Percentiles rank a stretch among this genome's conserved stretches.
These are phyloP conservation scores for Cryphonectria radicalis DNA, from an alignment of 2,329 filamentous ascomycete species.

Conservation along the genomic window DNA sequence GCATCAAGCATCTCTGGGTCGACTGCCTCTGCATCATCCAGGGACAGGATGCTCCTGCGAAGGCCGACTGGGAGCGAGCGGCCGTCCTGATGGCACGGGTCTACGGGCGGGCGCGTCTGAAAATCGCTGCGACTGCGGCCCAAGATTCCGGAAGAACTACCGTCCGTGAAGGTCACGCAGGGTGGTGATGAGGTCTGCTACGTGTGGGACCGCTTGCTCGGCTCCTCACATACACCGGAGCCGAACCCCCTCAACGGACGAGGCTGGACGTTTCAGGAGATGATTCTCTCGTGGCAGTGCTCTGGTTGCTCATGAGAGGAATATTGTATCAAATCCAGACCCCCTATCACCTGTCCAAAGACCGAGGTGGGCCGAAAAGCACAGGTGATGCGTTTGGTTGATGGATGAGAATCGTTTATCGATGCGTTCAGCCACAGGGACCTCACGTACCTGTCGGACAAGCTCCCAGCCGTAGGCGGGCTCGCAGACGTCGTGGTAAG, in stretches of 20 bases:
- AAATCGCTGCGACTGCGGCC: background rate
- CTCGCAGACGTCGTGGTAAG: background rate
- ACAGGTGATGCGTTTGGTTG: background rate
- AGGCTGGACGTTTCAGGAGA: background rate
- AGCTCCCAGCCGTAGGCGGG: background rate
- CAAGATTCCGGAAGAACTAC: background rate
- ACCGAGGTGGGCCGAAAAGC: background rate
- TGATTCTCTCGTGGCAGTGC: background rate
- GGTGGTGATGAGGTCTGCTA: background rate
- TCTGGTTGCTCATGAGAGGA: background rate
- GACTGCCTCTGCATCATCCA: background rate
- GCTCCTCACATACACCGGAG: background rate
- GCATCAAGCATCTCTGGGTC: background rate
- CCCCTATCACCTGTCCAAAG: background rate
- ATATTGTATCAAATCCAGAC: background rate
- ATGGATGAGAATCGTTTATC: background rate
- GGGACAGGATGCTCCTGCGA: background rate
- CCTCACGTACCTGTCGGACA: background rate
- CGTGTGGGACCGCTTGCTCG: background rate
- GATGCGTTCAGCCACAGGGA: background rate
- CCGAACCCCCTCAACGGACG: background rate
- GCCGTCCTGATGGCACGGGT: background rate
- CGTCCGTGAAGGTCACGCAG: background rate
- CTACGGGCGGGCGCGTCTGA: background rate
- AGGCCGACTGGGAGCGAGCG: background rate